Percentiles rank a stretch among this genome's conserved stretches.
These are phyloP conservation scores for Suhomyces guaymorum DNA, from an alignment of 1,139 yeast species.

Conservation along the genomic window DNA sequence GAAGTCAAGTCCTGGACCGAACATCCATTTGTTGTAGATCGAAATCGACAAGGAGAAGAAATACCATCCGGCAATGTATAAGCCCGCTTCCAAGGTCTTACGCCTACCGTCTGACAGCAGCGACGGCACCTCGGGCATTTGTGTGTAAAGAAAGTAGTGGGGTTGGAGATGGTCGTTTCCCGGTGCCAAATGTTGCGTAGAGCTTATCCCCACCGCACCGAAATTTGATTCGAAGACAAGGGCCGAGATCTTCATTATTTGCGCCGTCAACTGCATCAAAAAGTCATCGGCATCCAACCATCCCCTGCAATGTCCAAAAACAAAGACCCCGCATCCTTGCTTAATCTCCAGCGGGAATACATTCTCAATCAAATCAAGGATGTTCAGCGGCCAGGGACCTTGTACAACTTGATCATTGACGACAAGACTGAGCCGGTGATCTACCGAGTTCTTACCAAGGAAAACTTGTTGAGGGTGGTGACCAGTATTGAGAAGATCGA, in stretches of 20 bases:
- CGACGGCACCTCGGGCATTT: no score
- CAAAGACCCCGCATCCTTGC: conserved; percentile 36
- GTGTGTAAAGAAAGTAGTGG: no score
- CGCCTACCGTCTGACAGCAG: no score
- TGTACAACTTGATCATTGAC: conserved; percentile 43
- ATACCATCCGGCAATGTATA: conserved; percentile 52
- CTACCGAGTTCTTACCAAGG: conserved; percentile 38
- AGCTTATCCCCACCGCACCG: no score
- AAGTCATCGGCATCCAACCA: neutral
- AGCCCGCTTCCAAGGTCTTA: conserved; percentile 16
- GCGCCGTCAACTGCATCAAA: no score
- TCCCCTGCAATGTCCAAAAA: conserved; percentile 21
- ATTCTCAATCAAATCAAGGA: conserved; percentile 37
- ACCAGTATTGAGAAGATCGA: conserved; percentile 45
- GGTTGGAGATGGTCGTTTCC: no score
- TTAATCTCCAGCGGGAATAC: conserved; percentile 38
- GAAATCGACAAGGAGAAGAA: conserved; percentile 70
- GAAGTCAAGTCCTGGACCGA: conserved; percentile 71
- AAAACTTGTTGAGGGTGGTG: conserved; percentile 41
- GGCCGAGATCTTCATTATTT: no score
- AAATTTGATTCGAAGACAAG: no score
- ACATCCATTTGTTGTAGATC: conserved; percentile 98
- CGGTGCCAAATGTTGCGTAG: no score
- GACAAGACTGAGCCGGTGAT: conserved; percentile 38
- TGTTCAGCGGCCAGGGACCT: conserved; percentile 34